Conservation (phyloP, 2,329 filamentous ascomycete species). For the Metarhizium guizhouense region DNA sequence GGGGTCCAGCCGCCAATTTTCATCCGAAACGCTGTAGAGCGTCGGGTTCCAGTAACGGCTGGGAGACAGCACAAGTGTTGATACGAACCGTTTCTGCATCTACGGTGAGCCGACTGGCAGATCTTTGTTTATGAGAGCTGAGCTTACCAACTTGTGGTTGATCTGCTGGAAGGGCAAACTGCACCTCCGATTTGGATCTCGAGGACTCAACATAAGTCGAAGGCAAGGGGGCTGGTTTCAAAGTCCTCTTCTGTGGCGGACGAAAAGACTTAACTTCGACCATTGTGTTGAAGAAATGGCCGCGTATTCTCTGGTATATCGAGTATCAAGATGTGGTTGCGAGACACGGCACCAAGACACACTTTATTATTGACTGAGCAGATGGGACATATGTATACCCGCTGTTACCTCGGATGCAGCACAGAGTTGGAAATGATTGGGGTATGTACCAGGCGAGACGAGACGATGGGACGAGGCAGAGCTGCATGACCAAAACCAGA, state of each 20-base stretch:
- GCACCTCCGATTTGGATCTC: conserved; percentile 17
- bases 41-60: conserved; percentile 27
- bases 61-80: conserved; percentile 18
- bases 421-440: too few species aligned
- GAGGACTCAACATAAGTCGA: conserved; percentile 16
- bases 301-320: too few species aligned
- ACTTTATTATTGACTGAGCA: background rate
- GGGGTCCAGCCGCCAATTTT: background rate
- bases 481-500: background rate
- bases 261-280: conserved; percentile 1
- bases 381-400: background rate
- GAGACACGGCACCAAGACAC: too few species aligned
- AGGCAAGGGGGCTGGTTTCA: conserved; percentile 16
- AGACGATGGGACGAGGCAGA: background rate
- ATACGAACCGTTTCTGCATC: conserved; percentile 17
- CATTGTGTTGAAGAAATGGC: background rate
- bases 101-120: background rate
- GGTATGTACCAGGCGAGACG: too few species aligned
- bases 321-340: too few species aligned
- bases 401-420: too few species aligned
- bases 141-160: conserved; percentile 16
- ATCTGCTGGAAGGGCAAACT: conserved; percentile 19
- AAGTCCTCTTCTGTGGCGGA: conserved; percentile 11
- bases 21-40: conserved; percentile 13
- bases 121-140: background rate